These are phyloP conservation scores for Globisporangium lucens DNA, from an alignment of 352 stramenopile genomes.

Conservation along the genomic window DNA sequence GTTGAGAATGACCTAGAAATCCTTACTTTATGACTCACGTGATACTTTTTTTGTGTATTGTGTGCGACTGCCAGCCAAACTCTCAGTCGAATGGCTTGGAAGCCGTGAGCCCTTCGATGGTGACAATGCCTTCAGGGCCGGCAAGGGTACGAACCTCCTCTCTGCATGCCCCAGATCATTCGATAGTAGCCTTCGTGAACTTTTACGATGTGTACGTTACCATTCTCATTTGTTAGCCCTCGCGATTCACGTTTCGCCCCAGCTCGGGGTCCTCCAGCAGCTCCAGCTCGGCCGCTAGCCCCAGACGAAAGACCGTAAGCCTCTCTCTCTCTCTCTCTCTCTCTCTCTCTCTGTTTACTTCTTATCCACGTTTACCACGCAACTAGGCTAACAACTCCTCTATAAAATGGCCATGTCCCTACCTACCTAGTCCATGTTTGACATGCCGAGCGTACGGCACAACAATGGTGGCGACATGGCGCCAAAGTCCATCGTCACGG, in stretches of 20 bases:
- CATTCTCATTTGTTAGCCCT: slow-evolving; percentile 1
- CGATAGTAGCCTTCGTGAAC: no score
- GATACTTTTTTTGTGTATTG: not conserved
- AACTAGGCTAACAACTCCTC: no score
- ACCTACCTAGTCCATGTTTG: slow-evolving; percentile 25
- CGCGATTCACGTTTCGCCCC: slow-evolving; percentile 6
- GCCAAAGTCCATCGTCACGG: slow-evolving; percentile 29
- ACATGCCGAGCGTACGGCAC: slow-evolving; percentile 23
- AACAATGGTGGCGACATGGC: slow-evolving; percentile 23
- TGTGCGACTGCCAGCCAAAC: not conserved
- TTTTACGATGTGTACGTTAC: not conserved
- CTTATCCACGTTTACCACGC: no score
- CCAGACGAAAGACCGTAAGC: not conserved
- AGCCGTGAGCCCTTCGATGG: slow-evolving; percentile 1
- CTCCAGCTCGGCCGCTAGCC: slow-evolving; percentile 8
- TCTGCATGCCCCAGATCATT: not conserved
- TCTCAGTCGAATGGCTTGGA: not conserved
- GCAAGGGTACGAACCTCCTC: not conserved
- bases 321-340: not conserved
- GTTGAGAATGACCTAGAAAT: not conserved
- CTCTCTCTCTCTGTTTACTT: no score
- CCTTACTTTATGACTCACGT: not conserved
- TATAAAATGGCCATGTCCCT: no score
- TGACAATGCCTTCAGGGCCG: slow-evolving; percentile 7
- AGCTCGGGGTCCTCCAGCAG: slow-evolving; percentile 11